Evolutionary conservation across 2,329 filamentous ascomycete genomes (phyloP).

Genomic region (Sporothrix curviconia): DNA sequence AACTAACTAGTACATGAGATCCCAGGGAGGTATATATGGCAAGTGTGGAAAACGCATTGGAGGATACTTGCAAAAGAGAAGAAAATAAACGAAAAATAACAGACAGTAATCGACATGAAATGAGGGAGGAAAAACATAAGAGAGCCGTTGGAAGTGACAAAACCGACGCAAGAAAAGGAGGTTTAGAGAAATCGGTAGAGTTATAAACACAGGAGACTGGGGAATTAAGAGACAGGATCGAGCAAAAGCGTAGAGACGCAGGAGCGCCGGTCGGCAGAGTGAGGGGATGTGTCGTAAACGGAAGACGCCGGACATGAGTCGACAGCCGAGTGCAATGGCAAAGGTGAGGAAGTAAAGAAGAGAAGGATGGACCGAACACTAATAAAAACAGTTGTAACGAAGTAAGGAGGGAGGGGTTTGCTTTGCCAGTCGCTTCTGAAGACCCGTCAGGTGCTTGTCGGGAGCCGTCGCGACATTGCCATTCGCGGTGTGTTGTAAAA

Average conservation of each 20-base stretch:
- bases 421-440: neutral
- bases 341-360: neutral
- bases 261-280: too few relatives aligned
- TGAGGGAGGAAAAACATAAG: neutral
- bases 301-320: too few relatives aligned
- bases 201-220: neutral
- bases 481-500: neutral
- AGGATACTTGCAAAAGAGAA: neutral
- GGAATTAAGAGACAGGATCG: neutral
- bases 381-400: slow-evolving; percentile 15
- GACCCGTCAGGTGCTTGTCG: too few relatives aligned
- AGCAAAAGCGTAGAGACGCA: neutral
- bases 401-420: neutral
- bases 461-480: too few relatives aligned
- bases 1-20: slow-evolving; percentile 7
- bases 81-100: neutral
- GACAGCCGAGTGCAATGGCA: too few relatives aligned
- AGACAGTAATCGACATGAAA: neutral
- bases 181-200: neutral
- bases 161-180: neutral
- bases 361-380: neutral
- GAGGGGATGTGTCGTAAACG: too few relatives aligned
- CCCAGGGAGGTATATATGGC: slow-evolving; percentile 13
- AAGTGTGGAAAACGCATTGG: neutral
- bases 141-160: slow-evolving; percentile 10